Evolutionary conservation across 1,284 basidiomycete species (phyloP).

Genomic region (Porodaedalea pini): DNA sequence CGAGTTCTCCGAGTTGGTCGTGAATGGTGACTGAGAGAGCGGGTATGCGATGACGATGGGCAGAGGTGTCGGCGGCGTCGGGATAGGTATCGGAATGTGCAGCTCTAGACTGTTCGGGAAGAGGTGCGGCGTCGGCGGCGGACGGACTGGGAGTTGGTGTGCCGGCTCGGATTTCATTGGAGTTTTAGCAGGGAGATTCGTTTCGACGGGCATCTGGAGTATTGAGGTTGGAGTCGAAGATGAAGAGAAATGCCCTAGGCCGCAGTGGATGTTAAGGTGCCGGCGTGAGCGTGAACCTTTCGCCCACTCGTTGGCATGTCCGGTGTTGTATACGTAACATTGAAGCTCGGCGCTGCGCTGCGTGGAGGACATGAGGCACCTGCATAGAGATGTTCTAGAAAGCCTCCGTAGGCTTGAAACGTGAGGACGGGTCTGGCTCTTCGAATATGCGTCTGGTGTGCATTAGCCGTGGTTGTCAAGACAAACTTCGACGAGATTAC

Average conservation of each 20-base stretch:
- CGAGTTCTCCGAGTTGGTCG: neutral
- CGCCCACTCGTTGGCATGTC: neutral
- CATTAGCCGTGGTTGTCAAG: no score
- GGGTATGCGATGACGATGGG: constrained; percentile 14
- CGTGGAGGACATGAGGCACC: constrained; percentile 2
- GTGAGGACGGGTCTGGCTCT: no score
- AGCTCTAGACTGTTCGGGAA: constrained; percentile 10
- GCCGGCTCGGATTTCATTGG: neutral
- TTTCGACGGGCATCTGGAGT: neutral
- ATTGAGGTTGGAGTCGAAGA: neutral
- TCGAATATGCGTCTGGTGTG: no score
- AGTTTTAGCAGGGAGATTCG: neutral
- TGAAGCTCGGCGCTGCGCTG: neutral
- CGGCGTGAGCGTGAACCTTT: no score
- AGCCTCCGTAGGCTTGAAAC: no score
- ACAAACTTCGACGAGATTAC: no score
- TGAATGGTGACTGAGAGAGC: neutral
- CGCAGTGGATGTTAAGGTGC: no score
- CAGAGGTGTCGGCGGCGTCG: constrained; percentile 14
- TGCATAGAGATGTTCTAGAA: neutral
- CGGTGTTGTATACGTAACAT: neutral
- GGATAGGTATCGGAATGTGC: constrained; percentile 15
- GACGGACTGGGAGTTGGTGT: constrained; percentile 1
- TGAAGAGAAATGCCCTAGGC: neutral
- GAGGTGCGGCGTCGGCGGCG: constrained; percentile 1